A percentile compares a stretch with the other conserved stretches of the same genome.
Evolutionary conservation across 1,284 basidiomycete genomes (phyloP).

Genomic region (Vanrija sp.): DNA sequence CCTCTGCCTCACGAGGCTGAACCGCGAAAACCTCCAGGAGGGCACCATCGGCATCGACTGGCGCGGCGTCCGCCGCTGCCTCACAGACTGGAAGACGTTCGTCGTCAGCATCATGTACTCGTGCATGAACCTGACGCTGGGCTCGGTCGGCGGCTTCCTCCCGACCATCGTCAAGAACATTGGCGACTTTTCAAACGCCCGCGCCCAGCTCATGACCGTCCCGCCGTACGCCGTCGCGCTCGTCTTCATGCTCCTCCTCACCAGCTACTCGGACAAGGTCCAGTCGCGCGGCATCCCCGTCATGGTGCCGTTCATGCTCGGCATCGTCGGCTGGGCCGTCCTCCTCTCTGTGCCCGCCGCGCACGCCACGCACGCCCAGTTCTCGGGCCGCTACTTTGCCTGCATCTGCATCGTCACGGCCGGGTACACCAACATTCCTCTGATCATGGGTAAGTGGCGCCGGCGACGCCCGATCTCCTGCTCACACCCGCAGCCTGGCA

Average conservation of each 20-base stretch:
- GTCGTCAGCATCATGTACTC: conserved; percentile 61
- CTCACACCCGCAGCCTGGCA: neutral
- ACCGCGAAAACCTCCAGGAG: conserved; percentile 64
- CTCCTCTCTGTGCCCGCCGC: conserved; percentile 40
- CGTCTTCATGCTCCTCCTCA: conserved; percentile 61
- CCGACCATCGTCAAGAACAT: conserved; percentile 49
- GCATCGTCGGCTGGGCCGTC: conserved; percentile 49
- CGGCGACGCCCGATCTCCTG: no score
- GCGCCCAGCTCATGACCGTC: conserved; percentile 63
- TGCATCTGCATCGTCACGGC: conserved; percentile 47
- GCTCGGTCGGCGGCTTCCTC: conserved; percentile 74
- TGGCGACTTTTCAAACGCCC: conserved; percentile 52
- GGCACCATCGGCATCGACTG: conserved; percentile 44
- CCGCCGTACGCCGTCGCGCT: conserved; percentile 75
- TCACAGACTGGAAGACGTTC: conserved; percentile 60
- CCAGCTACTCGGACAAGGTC: conserved; percentile 64
- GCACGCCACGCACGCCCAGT: conserved; percentile 24
- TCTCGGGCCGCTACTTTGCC: conserved; percentile 48
- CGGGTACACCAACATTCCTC: conserved; percentile 45
- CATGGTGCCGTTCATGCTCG: conserved; percentile 45
- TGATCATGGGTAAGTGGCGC: conserved; percentile 32
- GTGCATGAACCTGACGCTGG: conserved; percentile 67
- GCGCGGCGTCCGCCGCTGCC: conserved; percentile 55
- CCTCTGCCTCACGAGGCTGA: conserved; percentile 69
- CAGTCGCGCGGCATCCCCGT: conserved; percentile 59